These are phyloP conservation scores for Ophiobolus disseminans DNA, from an alignment of 2,329 filamentous ascomycete genomes.

Conservation along the genomic window DNA sequence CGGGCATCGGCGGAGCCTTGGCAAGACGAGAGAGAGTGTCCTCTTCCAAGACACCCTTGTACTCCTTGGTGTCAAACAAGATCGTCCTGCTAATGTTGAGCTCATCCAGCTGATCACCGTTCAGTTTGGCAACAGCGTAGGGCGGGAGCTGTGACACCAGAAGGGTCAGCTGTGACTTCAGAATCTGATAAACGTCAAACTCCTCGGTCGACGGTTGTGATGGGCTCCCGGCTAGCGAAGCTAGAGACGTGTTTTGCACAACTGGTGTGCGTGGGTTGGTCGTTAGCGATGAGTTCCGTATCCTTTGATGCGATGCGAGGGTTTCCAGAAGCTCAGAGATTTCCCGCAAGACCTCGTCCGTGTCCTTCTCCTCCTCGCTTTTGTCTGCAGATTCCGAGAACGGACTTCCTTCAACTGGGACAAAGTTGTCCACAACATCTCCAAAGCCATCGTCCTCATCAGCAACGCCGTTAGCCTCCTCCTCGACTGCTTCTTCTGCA, in stretches of 20 bases:
- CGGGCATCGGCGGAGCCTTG: slow-evolving; percentile 47
- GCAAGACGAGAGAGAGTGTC: slow-evolving; percentile 65
- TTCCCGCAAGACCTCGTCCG: slow-evolving; percentile 73
- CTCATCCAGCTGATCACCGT: slow-evolving; percentile 84
- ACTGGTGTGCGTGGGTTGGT: slow-evolving; percentile 70
- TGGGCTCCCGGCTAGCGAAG: slow-evolving; percentile 61
- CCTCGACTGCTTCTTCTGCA: slow-evolving; percentile 47
- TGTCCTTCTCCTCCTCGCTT: slow-evolving; percentile 63
- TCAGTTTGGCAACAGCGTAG: slow-evolving; percentile 83
- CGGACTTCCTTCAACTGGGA: slow-evolving; percentile 34
- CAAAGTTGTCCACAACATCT: slow-evolving; percentile 48
- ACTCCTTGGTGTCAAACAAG: slow-evolving; percentile 74
- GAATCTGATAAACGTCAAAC: slow-evolving; percentile 69
- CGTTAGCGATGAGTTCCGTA: slow-evolving; percentile 73
- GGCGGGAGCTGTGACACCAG: slow-evolving; percentile 80
- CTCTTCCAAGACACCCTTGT: slow-evolving; percentile 82
- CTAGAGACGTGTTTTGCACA: slow-evolving; percentile 71
- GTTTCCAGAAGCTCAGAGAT: slow-evolving; percentile 80
- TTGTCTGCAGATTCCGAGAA: slow-evolving; percentile 38
- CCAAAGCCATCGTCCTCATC: slow-evolving; percentile 48
- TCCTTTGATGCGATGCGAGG: slow-evolving; percentile 78
- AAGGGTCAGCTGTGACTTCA: slow-evolving; percentile 76
- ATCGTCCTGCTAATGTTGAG: slow-evolving; percentile 83
- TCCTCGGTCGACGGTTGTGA: slow-evolving; percentile 70
- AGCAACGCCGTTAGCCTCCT: slow-evolving; percentile 44